Percentiles rank a stretch among this genome's conserved stretches.
phyloP scores from a whole-genome alignment of 1,139 yeast genomes.

The Meyerozyma smithsonii region DNA sequence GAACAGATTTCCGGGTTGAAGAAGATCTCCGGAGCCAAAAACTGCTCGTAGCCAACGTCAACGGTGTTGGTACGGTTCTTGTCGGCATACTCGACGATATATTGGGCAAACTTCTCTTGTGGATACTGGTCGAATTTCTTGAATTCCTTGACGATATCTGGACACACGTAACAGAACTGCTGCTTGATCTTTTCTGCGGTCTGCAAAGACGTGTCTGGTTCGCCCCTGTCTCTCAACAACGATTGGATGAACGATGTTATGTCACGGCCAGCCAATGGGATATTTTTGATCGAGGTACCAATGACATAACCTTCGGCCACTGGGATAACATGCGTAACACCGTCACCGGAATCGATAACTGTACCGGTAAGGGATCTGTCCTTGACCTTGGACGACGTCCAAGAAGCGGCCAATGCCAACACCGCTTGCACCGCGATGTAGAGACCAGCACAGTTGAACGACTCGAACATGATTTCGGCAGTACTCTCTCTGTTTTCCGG shows the following conservation, averaged over 20 bases:
- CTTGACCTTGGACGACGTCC: slow-evolving; percentile 95
- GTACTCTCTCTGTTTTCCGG: slow-evolving; percentile 98
- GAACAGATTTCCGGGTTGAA: slow-evolving; percentile 97
- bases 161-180: slow-evolving; percentile 94
- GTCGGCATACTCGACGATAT: slow-evolving; percentile 75
- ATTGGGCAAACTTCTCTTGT: slow-evolving; percentile 83
- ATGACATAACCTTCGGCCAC: slow-evolving; percentile 99
- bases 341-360: slow-evolving; percentile 95
- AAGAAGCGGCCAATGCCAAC: slow-evolving; percentile 94
- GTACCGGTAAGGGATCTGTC: slow-evolving; percentile 97
- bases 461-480: slow-evolving; percentile 98
- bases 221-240: slow-evolving; percentile 94
- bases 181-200: slow-evolving; percentile 97
- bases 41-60: slow-evolving; percentile 96
- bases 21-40: slow-evolving; percentile 96
- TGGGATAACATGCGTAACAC: slow-evolving; percentile 97
- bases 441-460: slow-evolving; percentile 96
- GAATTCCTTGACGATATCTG: slow-evolving; percentile 95
- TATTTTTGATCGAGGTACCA: slow-evolving; percentile 94
- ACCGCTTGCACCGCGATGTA: slow-evolving; percentile 99
- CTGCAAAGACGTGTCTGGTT: slow-evolving; percentile 84
- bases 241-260: slow-evolving; percentile 91
- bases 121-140: slow-evolving; percentile 92
- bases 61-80: slow-evolving; percentile 59
- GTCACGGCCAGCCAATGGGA: slow-evolving; percentile 98